Evolutionary conservation across 2,329 filamentous ascomycete species (phyloP), one percentile per base, ranked within the genome.

Genomic region (Colletotrichum tamarilloi): DNA sequence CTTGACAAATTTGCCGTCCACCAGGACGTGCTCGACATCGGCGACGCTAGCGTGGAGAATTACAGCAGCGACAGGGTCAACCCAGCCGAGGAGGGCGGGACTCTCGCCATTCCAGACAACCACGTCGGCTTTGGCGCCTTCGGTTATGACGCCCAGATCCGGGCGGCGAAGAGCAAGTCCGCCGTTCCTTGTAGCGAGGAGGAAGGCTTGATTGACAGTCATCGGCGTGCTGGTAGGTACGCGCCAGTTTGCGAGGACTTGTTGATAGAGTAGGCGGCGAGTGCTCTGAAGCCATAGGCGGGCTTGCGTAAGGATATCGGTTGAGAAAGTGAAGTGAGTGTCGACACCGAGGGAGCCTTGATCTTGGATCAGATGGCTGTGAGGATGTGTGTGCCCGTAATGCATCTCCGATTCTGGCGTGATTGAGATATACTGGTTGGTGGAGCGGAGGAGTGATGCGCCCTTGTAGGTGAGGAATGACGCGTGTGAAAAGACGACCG

Each of bases 361-460:
- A 76, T 91, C 88, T 32, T 84, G 83, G 32, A 86, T 80, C 9
- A 82, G 77, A 66, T 86, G 82, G 22, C 80, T 82, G 49, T 79
- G 77, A 1, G 83, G 82, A 70, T 90, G 87, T 0, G 80, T 82
- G 75, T 89, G 87, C n/a, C 89, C 89, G 78, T 86, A 90, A 77
- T 90, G 87, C 83, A 89, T 86, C 76, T 91, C 89, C 0, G 87
- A 89, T 76, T 91, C 90, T 1, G 88, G 88, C 0, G 89, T 91
- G 71, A 88, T 88, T 64, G 87, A 88, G 55, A 91, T 79, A 79
- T 87, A 87, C 63, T 90, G 85, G 78, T 90, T 87, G 2, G 84
- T 84, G 0, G 79, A 72, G 12, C 87, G 86, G 1, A 91, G 83
- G 0, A 88, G 80, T 1, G 78, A 66, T 0, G 81, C 80, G 16